Evolutionary conservation across 768 basidiomycete genomes (phyloP).

Genomic region (Leccinellum luteum): DNA sequence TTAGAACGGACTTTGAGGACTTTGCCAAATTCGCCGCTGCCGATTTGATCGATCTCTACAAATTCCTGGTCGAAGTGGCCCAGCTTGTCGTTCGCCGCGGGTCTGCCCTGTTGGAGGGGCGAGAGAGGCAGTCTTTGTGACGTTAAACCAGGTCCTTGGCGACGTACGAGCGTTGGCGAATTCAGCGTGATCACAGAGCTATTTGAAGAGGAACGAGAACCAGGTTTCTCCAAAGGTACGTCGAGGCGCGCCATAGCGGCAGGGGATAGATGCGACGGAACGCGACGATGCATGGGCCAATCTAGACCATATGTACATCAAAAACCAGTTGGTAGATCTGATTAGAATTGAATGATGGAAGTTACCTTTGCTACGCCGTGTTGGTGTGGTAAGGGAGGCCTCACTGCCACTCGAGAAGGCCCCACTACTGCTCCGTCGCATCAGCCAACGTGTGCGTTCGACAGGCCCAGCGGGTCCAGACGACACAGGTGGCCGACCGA

Average conservation of each 20-base stretch:
- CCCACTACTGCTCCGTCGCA: constrained; percentile 78
- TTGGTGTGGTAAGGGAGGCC: constrained; percentile 59
- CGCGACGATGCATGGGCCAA: constrained; percentile 53
- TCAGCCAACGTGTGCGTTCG: constrained; percentile 55
- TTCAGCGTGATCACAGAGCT: constrained; percentile 45
- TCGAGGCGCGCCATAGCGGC: constrained; percentile 38
- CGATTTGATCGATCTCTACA: constrained; percentile 74
- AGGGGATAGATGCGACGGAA: constrained; percentile 48
- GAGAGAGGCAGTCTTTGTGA: constrained; percentile 26
- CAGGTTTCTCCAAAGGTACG: constrained; percentile 44
- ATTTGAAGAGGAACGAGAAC: constrained; percentile 57
- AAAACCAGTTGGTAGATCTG: background rate
- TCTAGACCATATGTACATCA: constrained; percentile 34
- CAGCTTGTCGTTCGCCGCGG: constrained; percentile 47
- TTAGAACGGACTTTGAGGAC: constrained; percentile 83
- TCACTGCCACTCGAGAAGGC: constrained; percentile 80
- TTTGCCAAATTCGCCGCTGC: constrained; percentile 91
- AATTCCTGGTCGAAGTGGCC: constrained; percentile 82
- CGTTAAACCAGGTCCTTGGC: constrained; percentile 24
- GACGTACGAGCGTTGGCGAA: constrained; percentile 44
- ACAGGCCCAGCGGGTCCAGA: constrained; percentile 32
- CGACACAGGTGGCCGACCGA: constrained; percentile 51
- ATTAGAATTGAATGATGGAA: constrained; percentile 44
- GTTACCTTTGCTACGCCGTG: constrained; percentile 48
- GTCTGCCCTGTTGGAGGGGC: constrained; percentile 21